Evolutionary conservation across 805 yeast species (phyloP), one percentile per base, ranked within the genome.

Genomic region (Grigorovia yakushimaensis): DNA sequence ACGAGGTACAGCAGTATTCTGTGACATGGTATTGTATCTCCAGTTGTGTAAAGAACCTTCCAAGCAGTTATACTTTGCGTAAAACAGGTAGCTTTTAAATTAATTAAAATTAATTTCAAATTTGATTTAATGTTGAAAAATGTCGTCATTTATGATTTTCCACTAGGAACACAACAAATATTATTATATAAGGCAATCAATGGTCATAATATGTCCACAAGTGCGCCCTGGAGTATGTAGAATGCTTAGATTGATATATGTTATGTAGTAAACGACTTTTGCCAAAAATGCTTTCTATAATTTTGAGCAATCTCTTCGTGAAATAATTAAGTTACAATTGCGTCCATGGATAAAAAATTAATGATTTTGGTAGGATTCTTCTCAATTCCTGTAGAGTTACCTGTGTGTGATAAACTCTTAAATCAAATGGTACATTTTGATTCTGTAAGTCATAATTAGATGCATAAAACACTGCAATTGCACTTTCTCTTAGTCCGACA

Each of bases 341-440:
- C 1, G 69, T 65, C 64, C 65, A 64, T 15, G 60, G 50, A 47
- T 63, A 60, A 41, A 55, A 59, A 45, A 58, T 51, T 2, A 67
- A 64, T 2, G 65, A 57, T 23, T 52, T 55, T 1, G 68, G 59
- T 5, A 64, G 55, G 9, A 58, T 51, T 37, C 54, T 56, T 46
- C 73, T 65, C 27, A 80, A 54, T 54, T 79, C 85, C 38, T 72
- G 75, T 38, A 81, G 57, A 3, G 75, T 70, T 10, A 78, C 60
- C 47, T 78, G 81, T 38, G 76, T 55, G 47, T 76, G 77, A 39
- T 73, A 74, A 69, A 72, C 70, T 54, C 74, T 71, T 46, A 73
- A 67, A 47, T 76, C 79, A 46, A 61, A 64, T 19, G 65, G 64
- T 10, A 58, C 61, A 17, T 53, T 61, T 1, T 60, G 65, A 20